Evolutionary conservation across 108 stramenopile species (phyloP).

Genomic region (Conticribra weissflogii): DNA sequence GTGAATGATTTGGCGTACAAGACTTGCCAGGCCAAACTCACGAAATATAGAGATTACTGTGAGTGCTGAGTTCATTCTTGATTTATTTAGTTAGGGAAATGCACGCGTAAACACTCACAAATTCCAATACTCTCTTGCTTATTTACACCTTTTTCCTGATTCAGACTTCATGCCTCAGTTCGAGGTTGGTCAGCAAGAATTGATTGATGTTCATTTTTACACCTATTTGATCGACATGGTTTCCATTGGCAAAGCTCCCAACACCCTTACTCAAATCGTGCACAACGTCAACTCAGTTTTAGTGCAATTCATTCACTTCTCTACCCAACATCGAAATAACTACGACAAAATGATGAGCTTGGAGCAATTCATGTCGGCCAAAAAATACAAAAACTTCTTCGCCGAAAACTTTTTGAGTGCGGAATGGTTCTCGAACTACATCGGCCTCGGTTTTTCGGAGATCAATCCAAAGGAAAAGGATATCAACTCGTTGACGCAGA

Average conservation of each 20-base stretch:
- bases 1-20: slow-evolving; percentile 27
- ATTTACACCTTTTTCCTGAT: background rate
- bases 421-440: slow-evolving; percentile 50
- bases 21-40: slow-evolving; percentile 21
- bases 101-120: too few species aligned
- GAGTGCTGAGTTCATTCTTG: slow-evolving; percentile 8
- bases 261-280: slow-evolving; percentile 32
- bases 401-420: slow-evolving; percentile 40
- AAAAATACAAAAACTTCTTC: slow-evolving; percentile 42
- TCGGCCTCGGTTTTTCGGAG: slow-evolving; percentile 54
- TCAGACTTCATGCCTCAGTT: slow-evolving; percentile 59
- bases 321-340: slow-evolving; percentile 43
- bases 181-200: slow-evolving; percentile 60
- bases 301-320: slow-evolving; percentile 44
- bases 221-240: slow-evolving; percentile 58
- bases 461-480: slow-evolving; percentile 60
- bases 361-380: slow-evolving; percentile 30
- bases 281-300: slow-evolving; percentile 38
- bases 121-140: background rate
- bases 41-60: slow-evolving; percentile 56
- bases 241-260: slow-evolving; percentile 35
- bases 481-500: slow-evolving; percentile 56
- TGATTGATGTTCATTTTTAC: slow-evolving; percentile 56
- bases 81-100: background rate
- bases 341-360: slow-evolving; percentile 53